These are phyloP conservation scores for Cladosporium sp. DNA, from an alignment of 2,329 filamentous ascomycete genomes.

Conservation along the genomic window DNA sequence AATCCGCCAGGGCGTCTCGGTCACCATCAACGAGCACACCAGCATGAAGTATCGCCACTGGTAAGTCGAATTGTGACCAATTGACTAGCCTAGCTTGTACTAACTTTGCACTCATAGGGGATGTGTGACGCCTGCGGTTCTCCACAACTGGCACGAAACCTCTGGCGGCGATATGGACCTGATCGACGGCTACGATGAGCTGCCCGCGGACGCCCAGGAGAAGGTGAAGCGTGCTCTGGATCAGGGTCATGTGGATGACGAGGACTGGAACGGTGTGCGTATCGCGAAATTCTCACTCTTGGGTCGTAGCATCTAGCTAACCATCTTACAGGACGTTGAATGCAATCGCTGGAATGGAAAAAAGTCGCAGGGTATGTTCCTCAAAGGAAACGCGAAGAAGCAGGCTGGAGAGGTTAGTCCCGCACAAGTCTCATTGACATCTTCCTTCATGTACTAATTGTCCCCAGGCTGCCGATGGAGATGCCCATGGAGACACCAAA, in stretches of 20 bases:
- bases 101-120: conserved; percentile 56
- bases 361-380: conserved; percentile 29
- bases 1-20: conserved; percentile 69
- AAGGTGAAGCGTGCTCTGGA: conserved; percentile 69
- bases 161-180: conserved; percentile 57
- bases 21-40: conserved; percentile 57
- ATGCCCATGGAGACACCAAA: background rate
- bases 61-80: conserved; percentile 45
- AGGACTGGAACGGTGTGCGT: conserved; percentile 85
- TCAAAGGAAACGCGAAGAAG: conserved; percentile 28
- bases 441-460: conserved; percentile 11
- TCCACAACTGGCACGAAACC: conserved; percentile 59
- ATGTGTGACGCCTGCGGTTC: conserved; percentile 73
- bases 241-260: conserved; percentile 74
- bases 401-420: conserved; percentile 22
- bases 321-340: conserved; percentile 59
- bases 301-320: background rate
- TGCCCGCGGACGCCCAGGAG: conserved; percentile 61
- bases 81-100: background rate
- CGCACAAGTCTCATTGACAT: background rate
- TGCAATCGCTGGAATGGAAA: conserved; percentile 63
- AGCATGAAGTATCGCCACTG: conserved; percentile 81
- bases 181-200: conserved; percentile 77
- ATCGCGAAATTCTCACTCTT: conserved; percentile 14
- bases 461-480: background rate